A percentile compares a stretch with the other conserved stretches of the same genome.
These are phyloP conservation scores for Pichia sp. DNA, from an alignment of 1,139 yeast species.

Conservation along the genomic window DNA sequence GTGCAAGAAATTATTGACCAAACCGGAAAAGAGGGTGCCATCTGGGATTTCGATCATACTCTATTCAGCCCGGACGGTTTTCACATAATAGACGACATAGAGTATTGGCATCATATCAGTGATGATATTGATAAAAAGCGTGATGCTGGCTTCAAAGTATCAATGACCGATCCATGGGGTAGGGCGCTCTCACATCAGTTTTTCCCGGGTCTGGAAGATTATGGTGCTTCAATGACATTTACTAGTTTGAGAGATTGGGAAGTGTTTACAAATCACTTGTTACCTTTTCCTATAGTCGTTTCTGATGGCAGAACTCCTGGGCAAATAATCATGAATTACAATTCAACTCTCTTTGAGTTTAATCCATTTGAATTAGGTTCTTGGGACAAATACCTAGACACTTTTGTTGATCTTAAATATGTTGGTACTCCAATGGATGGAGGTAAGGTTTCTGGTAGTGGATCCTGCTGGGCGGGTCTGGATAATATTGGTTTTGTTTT, in stretches of 20 bases:
- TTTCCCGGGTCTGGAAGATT: conserved; percentile 46
- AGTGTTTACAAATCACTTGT: conserved; percentile 47
- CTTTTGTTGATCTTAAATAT: conserved; percentile 62
- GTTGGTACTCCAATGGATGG: conserved; percentile 59
- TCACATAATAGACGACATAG: conserved; percentile 48
- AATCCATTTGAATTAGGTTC: conserved; percentile 83
- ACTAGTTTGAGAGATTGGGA: conserved; percentile 47
- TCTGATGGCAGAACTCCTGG: conserved; percentile 76
- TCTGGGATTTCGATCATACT: conserved; percentile 65
- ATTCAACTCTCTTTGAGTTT: conserved; percentile 74
- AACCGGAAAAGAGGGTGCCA: conserved; percentile 33
- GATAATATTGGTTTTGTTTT: conserved; percentile 72
- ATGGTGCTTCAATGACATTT: conserved; percentile 61
- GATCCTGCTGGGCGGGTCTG: conserved; percentile 52
- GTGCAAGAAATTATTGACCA: conserved; percentile 46
- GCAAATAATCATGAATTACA: conserved; percentile 43
- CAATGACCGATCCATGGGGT: conserved; percentile 94
- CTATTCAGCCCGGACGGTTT: conserved; percentile 65
- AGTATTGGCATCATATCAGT: conserved; percentile 45
- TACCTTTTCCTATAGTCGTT: conserved; percentile 81
- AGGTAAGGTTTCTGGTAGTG: conserved; percentile 40
- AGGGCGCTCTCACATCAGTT: conserved; percentile 73
- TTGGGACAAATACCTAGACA: conserved; percentile 71
- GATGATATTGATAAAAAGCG: conserved; percentile 52
- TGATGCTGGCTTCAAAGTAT: conserved; percentile 69